phyloP scores from a whole-genome alignment of 352 stramenopile genomes.

The Pythium coloratum region DNA sequence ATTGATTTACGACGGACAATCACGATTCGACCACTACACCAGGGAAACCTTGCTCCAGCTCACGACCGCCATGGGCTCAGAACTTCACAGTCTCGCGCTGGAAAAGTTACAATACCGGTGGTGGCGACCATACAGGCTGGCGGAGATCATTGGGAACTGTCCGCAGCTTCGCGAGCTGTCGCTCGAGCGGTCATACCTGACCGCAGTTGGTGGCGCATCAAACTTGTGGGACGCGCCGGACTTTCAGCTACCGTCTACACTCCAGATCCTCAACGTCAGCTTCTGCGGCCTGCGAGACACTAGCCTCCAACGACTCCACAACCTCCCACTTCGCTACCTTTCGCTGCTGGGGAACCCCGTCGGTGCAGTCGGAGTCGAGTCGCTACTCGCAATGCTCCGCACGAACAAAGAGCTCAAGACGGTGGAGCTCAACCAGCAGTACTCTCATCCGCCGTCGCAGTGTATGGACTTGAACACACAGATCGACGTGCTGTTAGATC shows the following conservation, averaged over 20 bases:
- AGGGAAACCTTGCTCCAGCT: not conserved
- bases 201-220: not conserved
- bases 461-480: not conserved
- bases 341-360: not conserved
- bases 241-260: not conserved
- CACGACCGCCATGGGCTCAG: not conserved
- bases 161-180: not conserved
- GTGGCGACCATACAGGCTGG: not conserved
- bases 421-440: not conserved
- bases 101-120: not conserved
- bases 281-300: not conserved
- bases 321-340: not conserved
- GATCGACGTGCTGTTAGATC: not conserved
- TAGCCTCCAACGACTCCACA: not conserved
- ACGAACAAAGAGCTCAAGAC: not conserved
- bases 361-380: not conserved
- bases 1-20: not conserved
- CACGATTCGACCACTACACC: not conserved
- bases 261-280: not conserved
- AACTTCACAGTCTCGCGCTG: not conserved
- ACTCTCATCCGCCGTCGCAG: not conserved
- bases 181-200: not conserved
- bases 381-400: not conserved
- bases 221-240: not conserved
- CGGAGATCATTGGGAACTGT: not conserved